Percentiles rank a stretch among this genome's conserved stretches.
Evolutionary conservation across 768 basidiomycete species (phyloP).

Genomic region (Mrakia hoshinonis): DNA sequence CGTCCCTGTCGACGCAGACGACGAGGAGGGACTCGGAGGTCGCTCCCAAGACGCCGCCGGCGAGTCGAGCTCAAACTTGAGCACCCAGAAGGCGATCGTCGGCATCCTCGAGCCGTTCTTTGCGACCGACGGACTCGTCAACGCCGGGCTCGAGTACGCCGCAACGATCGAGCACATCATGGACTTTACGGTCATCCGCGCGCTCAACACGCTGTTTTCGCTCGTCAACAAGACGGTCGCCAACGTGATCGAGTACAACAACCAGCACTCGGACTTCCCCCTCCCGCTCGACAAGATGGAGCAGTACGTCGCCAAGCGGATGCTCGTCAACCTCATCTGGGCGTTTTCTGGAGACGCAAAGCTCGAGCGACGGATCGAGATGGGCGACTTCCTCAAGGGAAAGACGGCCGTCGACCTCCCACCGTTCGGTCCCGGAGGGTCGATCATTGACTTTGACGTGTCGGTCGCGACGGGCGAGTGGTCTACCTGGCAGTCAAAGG

Average conservation of each 20-base stretch:
- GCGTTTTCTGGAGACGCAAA: slow-evolving; percentile 96
- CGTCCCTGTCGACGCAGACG: slow-evolving; percentile 74
- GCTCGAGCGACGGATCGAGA: slow-evolving; percentile 72
- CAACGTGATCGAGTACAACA: slow-evolving; percentile 87
- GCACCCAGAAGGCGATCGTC: slow-evolving; percentile 67
- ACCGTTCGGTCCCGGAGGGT: slow-evolving; percentile 59
- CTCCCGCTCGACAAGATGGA: slow-evolving; percentile 73
- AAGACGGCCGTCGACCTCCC: slow-evolving; percentile 88
- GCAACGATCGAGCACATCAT: slow-evolving; percentile 92
- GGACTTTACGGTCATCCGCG: slow-evolving; percentile 89
- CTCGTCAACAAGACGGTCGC: slow-evolving; percentile 91
- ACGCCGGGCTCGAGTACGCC: slow-evolving; percentile 66
- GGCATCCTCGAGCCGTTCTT: slow-evolving; percentile 73
- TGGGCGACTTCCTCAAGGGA: slow-evolving; percentile 77
- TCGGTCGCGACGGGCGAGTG: slow-evolving; percentile 77
- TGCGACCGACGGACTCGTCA: slow-evolving; percentile 68
- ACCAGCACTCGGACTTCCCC: slow-evolving; percentile 91
- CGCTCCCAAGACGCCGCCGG: slow-evolving; percentile 47
- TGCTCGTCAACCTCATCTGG: slow-evolving; percentile 91
- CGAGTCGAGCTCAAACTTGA: slow-evolving; percentile 47
- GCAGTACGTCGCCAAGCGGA: slow-evolving; percentile 78
- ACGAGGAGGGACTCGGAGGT: slow-evolving; percentile 54
- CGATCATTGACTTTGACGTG: slow-evolving; percentile 92
- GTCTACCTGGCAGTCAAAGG: slow-evolving; percentile 81
- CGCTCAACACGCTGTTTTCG: slow-evolving; percentile 91